Evolutionary conservation across 1,284 basidiomycete species (phyloP).

Genomic region (Tilletiopsis washingtonensis): DNA sequence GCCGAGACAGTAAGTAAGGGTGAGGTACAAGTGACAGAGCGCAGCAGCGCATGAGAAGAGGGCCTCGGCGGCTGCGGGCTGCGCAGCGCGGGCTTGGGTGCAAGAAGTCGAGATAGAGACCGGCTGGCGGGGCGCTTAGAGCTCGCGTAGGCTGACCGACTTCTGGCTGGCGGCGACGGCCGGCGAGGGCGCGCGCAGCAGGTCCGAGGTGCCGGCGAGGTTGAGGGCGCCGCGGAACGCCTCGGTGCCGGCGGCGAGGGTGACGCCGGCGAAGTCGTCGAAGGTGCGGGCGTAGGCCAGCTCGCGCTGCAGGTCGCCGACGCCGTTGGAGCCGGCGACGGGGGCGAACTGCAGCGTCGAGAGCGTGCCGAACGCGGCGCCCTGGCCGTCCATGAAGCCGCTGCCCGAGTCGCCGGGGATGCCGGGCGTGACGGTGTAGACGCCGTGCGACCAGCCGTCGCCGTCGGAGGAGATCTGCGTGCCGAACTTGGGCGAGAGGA

Average conservation of each 20-base stretch:
- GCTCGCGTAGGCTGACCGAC: too few relatives aligned
- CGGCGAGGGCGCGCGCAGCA: too few relatives aligned
- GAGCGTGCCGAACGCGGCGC: conserved; percentile 21
- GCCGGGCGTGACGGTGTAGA: conserved; percentile 16
- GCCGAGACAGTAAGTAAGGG: too few relatives aligned
- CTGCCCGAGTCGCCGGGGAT: conserved; percentile 29
- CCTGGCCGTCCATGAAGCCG: conserved; percentile 21
- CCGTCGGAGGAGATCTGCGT: conserved; percentile 16
- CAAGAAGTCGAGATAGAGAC: too few relatives aligned
- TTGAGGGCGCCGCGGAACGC: conserved; percentile 21
- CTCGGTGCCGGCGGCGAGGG: conserved; percentile 21
- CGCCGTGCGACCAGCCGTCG: conserved; percentile 25
- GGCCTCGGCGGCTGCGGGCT: too few relatives aligned
- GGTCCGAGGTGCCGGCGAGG: too few relatives aligned
- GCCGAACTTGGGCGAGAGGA: conserved; percentile 29
- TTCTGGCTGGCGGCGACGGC: too few relatives aligned
- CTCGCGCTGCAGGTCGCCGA: conserved; percentile 20
- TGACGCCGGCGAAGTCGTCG: conserved; percentile 18
- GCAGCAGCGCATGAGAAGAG: too few relatives aligned
- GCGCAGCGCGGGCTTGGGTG: too few relatives aligned
- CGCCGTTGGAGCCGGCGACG: conserved; percentile 21
- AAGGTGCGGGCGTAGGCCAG: conserved; percentile 19
- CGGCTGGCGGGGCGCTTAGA: too few relatives aligned
- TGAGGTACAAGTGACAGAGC: too few relatives aligned
- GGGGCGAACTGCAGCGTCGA: conserved; percentile 25